Evolutionary conservation across 768 basidiomycete species (phyloP).

Genomic region (Kwoniella sp.): DNA sequence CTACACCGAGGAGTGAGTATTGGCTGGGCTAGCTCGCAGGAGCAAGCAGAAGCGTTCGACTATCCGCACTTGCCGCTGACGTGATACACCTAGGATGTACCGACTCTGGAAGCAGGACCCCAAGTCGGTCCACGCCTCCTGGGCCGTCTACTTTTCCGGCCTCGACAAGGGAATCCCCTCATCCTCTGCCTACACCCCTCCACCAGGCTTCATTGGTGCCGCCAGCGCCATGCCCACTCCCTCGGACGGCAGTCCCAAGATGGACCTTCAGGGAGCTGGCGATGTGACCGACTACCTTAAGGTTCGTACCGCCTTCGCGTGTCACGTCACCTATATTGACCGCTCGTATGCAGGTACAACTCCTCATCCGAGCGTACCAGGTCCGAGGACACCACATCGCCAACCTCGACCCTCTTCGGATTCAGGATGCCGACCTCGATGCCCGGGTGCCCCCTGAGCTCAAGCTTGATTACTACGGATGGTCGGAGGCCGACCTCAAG

Average conservation of each 20-base stretch:
- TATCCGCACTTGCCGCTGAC: background rate
- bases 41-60: background rate
- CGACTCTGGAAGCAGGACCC: constrained; percentile 72
- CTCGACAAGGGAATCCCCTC: constrained; percentile 75
- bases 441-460: constrained; percentile 78
- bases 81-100: constrained; percentile 63
- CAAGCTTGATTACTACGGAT: constrained; percentile 88
- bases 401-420: constrained; percentile 90
- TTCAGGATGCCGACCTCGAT: constrained; percentile 80
- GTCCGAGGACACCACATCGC: constrained; percentile 96
- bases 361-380: constrained; percentile 96
- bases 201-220: constrained; percentile 62
- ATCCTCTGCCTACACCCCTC: constrained; percentile 71
- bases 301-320: constrained; percentile 55
- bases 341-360: constrained; percentile 89
- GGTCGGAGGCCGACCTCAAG: constrained; percentile 87
- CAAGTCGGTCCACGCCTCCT: constrained; percentile 84
- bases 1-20: constrained; percentile 70
- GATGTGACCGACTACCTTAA: constrained; percentile 92
- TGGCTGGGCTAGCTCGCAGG: too few relatives aligned
- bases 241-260: constrained; percentile 71
- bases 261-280: constrained; percentile 58
- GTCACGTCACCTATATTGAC: too few relatives aligned
- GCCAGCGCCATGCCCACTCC: constrained; percentile 56
- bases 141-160: constrained; percentile 90